These are phyloP conservation scores for Oleoguttula mirabilis DNA, from an alignment of 495 filamentous ascomycete genomes.

Conservation along the genomic window DNA sequence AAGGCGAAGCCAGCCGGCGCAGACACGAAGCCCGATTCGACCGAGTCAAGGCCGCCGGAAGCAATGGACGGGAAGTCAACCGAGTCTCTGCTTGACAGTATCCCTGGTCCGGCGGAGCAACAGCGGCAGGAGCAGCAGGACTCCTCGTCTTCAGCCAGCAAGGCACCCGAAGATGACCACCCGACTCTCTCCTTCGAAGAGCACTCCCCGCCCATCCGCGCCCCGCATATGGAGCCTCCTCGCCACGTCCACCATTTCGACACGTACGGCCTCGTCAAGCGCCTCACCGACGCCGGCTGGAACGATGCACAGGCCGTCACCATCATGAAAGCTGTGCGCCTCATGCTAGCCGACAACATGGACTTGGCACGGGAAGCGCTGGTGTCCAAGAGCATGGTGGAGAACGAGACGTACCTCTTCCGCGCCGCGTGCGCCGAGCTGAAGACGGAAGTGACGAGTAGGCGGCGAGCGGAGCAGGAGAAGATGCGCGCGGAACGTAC, in stretches of 20 bases:
- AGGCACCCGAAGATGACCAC: conserved; percentile 6
- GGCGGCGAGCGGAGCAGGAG: conserved; percentile 46
- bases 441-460: conserved; percentile 58
- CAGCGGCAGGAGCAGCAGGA: conserved; percentile 16
- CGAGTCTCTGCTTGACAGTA: conserved; percentile 54
- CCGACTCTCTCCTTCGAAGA: conserved; percentile 6
- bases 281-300: conserved; percentile 60
- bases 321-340: conserved; percentile 78
- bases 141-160: not conserved
- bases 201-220: conserved; percentile 32
- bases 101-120: conserved; percentile 31
- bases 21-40: conserved; percentile 6
- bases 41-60: not conserved
- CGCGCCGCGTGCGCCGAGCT: conserved; percentile 88
- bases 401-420: conserved; percentile 87
- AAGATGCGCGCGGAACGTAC: conserved; percentile 67
- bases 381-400: conserved; percentile 66
- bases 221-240: conserved; percentile 55
- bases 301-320: conserved; percentile 55
- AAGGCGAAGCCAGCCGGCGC: not conserved
- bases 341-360: conserved; percentile 63
- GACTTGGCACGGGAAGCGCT: conserved; percentile 63
- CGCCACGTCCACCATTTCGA: conserved; percentile 95
- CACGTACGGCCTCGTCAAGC: conserved; percentile 72
- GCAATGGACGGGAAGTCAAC: conserved; percentile 38